Evolutionary conservation across 2,329 filamentous ascomycete genomes (phyloP).

Genomic region (Cladophialophora yegresii): DNA sequence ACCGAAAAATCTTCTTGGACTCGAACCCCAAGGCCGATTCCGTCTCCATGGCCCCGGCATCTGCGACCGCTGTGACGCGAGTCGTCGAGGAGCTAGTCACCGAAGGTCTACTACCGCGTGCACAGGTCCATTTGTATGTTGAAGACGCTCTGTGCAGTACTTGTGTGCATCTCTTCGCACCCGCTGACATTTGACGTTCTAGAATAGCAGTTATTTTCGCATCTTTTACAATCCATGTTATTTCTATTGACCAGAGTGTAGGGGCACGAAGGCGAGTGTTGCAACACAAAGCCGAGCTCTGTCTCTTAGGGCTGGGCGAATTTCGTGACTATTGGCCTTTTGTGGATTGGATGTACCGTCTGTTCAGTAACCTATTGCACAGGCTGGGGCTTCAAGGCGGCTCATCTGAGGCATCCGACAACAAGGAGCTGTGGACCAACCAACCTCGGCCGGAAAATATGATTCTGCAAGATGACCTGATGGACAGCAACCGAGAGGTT

Average conservation of each 20-base stretch:
- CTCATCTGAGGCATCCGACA: slow-evolving; percentile 14
- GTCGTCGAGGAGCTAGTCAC: slow-evolving; percentile 31
- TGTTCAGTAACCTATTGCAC: slow-evolving; percentile 20
- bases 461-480: slow-evolving; percentile 13
- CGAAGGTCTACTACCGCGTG: slow-evolving; percentile 19
- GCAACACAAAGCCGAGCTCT: slow-evolving; percentile 25
- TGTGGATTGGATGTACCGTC: slow-evolving; percentile 26
- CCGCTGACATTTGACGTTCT: slow-evolving; percentile 10
- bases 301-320: slow-evolving; percentile 19
- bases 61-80: slow-evolving; percentile 31
- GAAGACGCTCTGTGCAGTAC: slow-evolving; percentile 1
- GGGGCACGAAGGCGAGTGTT: slow-evolving; percentile 23
- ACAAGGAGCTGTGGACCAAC: slow-evolving; percentile 15
- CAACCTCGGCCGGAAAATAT: slow-evolving; percentile 18
- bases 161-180: slow-evolving; percentile 1
- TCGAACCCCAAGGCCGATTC: slow-evolving; percentile 16
- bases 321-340: slow-evolving; percentile 27
- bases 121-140: slow-evolving; percentile 27
- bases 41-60: slow-evolving; percentile 18
- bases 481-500: slow-evolving; percentile 13
- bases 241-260: slow-evolving; percentile 23
- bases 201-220: slow-evolving; percentile 25
- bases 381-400: slow-evolving; percentile 12
- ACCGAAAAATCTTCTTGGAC: slow-evolving; percentile 23
- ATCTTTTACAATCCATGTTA: slow-evolving; percentile 21